Conservation (phyloP, 768 basidiomycete genomes). For the Mycena maculata region DNA sequence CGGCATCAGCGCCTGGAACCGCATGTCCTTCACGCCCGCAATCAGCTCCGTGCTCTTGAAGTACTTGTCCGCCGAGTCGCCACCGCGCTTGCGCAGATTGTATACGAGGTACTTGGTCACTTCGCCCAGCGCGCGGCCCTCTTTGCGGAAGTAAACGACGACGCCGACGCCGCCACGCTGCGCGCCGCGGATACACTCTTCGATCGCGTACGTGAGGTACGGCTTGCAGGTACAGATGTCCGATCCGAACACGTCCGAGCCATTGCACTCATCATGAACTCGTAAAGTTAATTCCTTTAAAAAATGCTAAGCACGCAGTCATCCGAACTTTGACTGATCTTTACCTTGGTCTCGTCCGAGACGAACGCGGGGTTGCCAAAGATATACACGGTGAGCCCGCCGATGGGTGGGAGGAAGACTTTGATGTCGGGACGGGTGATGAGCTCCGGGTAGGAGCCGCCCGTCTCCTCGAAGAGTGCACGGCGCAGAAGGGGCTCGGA, state of each 20-base stretch:
- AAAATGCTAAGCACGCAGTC: no score
- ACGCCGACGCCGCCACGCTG: constrained; percentile 87
- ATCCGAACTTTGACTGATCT: no score
- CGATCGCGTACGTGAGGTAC: constrained; percentile 91
- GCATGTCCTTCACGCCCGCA: constrained; percentile 95
- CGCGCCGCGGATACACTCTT: constrained; percentile 88
- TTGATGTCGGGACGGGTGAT: constrained; percentile 97
- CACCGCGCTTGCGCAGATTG: constrained; percentile 94
- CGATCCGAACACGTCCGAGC: constrained; percentile 96
- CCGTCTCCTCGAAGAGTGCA: constrained; percentile 96
- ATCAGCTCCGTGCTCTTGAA: constrained; percentile 94
- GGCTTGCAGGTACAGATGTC: constrained; percentile 95
- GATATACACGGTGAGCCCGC: constrained; percentile 91
- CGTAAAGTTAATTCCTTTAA: constrained; percentile 87
- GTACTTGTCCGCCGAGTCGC: constrained; percentile 93
- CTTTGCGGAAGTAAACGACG: constrained; percentile 95
- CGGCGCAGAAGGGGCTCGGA: constrained; percentile 87
- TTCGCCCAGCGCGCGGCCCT: constrained; percentile 93
- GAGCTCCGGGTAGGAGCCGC: constrained; percentile 95
- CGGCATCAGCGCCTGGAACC: constrained; percentile 96
- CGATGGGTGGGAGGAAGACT: constrained; percentile 95
- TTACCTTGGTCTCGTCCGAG: constrained; percentile 78
- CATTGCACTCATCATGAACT: constrained; percentile 97
- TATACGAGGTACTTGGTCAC: constrained; percentile 97
- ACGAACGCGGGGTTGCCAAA: constrained; percentile 88